Evolutionary conservation across 495 filamentous ascomycete genomes (phyloP), one percentile per base, ranked within the genome.

Genomic region (Rostrohypoxylon terebratum): DNA sequence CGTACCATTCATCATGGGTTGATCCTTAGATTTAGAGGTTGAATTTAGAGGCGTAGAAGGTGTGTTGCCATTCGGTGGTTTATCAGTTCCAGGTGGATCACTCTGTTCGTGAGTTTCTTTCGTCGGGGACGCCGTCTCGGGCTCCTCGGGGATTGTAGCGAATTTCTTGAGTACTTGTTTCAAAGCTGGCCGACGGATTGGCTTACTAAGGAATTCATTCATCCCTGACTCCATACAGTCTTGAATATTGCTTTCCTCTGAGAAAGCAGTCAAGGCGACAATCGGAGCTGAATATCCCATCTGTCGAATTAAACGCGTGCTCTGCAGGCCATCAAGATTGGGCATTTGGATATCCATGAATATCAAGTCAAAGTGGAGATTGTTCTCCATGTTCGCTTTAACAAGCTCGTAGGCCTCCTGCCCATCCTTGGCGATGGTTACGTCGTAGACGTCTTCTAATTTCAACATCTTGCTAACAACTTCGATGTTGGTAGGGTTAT

Each of bases 321-420:
- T 94, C 77, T 97, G 88, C 23, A 97, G 85, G 4, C 94, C 94
- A 69, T 97, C 93, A 9, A 98, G 86, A 75, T 94, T 95, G 16
- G 94, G 94, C 94, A 98, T 98, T 84, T 95, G 84, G 50, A 97
- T 92, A 78, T 97, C 94, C 94, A 97, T 97, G 77, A 97, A 95
- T 50, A 97, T 96, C 13, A 97, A 81, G 70, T 95, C 90, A 76
- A 94, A 97, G 28, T 86, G 85, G 48, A 86, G 83, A 59, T 88
- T 85, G 31, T 87, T 85, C 36, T 91, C 89, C 91, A 97, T 94
- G 68, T 87, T 91, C 13, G 88, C 87, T 75, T 93, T 93, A 45
- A 98, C 94, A 7, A 90, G 85, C 50, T 97, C 93, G 59, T 92
- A 91, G 7, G 94, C 94, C 72, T 97, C 94, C 75, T 95, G 93